phyloP scores from a whole-genome alignment of 2,329 filamentous ascomycete species.

The Coniochaeta hoffmannii region DNA sequence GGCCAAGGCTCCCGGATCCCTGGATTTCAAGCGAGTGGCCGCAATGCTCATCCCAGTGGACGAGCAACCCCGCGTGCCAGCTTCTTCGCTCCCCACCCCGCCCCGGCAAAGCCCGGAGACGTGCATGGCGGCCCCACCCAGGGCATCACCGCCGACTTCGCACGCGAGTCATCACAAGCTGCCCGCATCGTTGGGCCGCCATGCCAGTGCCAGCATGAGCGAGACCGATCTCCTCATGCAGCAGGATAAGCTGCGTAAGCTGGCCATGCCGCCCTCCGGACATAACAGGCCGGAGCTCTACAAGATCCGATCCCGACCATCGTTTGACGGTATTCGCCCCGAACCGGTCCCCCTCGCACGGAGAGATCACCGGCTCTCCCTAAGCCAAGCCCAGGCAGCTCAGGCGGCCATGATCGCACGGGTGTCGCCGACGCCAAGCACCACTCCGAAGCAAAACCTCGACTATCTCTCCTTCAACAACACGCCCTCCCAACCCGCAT shows the following conservation, averaged over 20 bases:
- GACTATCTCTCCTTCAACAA: conserved; percentile 50
- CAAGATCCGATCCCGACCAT: conserved; percentile 35
- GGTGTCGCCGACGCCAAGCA: conserved; percentile 24
- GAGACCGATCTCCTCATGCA: conserved; percentile 47
- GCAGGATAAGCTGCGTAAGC: conserved; percentile 50
- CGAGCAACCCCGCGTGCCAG: conserved; percentile 20
- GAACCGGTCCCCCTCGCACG: conserved; percentile 31
- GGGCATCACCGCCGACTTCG: conserved; percentile 11
- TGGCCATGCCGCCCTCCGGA: conserved; percentile 40
- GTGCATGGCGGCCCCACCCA: conserved; percentile 30
- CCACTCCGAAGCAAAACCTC: conserved; percentile 37
- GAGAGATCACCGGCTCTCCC: conserved; percentile 41
- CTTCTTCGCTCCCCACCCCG: conserved; percentile 23
- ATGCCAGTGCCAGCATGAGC: conserved; percentile 36
- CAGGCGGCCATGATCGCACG: conserved; percentile 26
- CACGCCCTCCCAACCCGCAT: conserved; percentile 37
- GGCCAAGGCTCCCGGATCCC: conserved; percentile 42
- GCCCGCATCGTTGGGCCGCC: conserved; percentile 31
- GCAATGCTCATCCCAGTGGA: conserved; percentile 39
- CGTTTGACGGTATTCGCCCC: conserved; percentile 34
- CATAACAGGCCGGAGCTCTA: conserved; percentile 25
- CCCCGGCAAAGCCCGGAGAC: conserved; percentile 28
- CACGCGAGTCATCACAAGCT: conserved; percentile 27
- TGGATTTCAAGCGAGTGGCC: conserved; percentile 49
- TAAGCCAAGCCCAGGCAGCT: conserved; percentile 29